A percentile compares a stretch with the other conserved stretches of the same genome.
phyloP scores from a whole-genome alignment of 805 yeast species.

The Saccharomyces eubayanus region DNA sequence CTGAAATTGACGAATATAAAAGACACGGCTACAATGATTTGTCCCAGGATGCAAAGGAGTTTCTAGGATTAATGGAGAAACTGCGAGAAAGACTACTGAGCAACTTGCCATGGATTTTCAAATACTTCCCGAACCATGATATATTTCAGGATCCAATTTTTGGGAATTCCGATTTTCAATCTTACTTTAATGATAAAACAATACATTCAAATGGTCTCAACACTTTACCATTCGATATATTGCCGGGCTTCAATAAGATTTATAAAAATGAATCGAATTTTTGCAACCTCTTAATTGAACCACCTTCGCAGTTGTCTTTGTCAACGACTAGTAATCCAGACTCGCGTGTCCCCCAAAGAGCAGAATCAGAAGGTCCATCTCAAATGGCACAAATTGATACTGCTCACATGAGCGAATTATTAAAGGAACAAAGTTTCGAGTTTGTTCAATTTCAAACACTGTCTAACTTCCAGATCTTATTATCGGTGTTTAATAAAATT shows the following conservation, averaged over 20 bases:
- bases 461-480: conserved; percentile 20
- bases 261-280: conserved; percentile 5
- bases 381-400: background rate
- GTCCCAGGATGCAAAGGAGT: conserved; percentile 11
- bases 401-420: background rate
- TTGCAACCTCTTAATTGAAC: conserved; percentile 9
- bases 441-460: conserved; percentile 24
- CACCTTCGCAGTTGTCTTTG: conserved; percentile 2
- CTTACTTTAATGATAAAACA: conserved; percentile 15
- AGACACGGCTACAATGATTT: conserved; percentile 7
- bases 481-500: conserved; percentile 19
- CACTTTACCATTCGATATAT: conserved; percentile 6
- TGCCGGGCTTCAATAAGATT: conserved; percentile 9
- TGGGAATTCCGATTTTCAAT: conserved; percentile 18
- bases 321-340: background rate
- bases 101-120: conserved; percentile 23
- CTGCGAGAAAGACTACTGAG: conserved; percentile 18
- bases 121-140: conserved; percentile 27
- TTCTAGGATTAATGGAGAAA: conserved; percentile 17
- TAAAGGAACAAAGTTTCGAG: conserved; percentile 13
- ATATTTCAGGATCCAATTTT: conserved; percentile 21
- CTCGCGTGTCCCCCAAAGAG: background rate
- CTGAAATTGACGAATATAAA: conserved; percentile 24
- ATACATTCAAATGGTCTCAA: conserved; percentile 1
- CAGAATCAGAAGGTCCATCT: background rate